A percentile compares a stretch with the other conserved stretches of the same genome.
Evolutionary conservation across 257 asterid genomes (phyloP).

Genomic region (Solanum pimpinellifolium): DNA sequence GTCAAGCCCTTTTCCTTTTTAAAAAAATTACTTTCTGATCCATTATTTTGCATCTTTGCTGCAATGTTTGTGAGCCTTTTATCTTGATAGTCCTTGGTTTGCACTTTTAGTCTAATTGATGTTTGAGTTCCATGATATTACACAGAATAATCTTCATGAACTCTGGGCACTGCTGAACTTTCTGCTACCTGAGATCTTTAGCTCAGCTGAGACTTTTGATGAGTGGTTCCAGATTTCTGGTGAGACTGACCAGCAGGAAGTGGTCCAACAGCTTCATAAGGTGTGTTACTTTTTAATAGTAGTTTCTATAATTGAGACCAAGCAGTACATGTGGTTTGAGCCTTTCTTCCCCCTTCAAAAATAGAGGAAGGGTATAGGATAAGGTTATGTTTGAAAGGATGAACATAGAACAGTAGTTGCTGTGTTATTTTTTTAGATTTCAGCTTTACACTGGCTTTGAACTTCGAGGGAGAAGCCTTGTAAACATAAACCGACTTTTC

Average conservation of each 20-base stretch:
- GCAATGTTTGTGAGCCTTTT: not conserved
- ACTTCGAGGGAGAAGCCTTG: not conserved
- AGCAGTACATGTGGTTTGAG: not conserved
- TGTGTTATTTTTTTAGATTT: not conserved
- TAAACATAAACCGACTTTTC: not conserved
- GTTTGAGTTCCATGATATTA: not conserved
- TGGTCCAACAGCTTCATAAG: slow-evolving; percentile 99
- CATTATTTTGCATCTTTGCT: not conserved
- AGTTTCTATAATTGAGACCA: not conserved
- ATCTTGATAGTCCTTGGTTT: not conserved
- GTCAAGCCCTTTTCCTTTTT: not conserved
- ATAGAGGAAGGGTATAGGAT: not conserved
- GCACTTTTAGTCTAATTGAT: not conserved
- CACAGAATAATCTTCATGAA: slow-evolving; percentile 99
- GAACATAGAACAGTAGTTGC: not conserved
- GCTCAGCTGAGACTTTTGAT: slow-evolving; percentile 98
- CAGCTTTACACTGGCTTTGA: not conserved
- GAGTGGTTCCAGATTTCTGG: slow-evolving; percentile 99
- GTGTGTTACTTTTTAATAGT: slow-evolving; percentile 18
- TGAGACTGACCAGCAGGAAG: slow-evolving; percentile 97
- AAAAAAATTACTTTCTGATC: not conserved
- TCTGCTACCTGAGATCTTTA: slow-evolving; percentile 94
- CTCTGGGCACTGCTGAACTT: slow-evolving; percentile 98
- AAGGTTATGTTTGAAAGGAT: not conserved
- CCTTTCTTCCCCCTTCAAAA: not conserved